phyloP scores from a whole-genome alignment of 768 basidiomycete species.

The Tylopilus plumbeoviolaceoides region DNA sequence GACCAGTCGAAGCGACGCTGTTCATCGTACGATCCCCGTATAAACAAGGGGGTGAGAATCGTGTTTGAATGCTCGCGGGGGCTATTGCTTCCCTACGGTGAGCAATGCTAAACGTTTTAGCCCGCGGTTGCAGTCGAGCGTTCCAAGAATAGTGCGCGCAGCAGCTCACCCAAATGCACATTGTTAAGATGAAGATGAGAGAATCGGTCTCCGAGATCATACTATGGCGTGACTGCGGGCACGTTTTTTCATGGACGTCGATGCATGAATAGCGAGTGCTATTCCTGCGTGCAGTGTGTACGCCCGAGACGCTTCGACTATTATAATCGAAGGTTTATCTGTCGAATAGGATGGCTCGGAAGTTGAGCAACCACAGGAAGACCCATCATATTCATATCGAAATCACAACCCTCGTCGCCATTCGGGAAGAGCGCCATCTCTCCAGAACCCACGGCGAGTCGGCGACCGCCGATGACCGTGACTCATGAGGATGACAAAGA shows the following conservation, averaged over 20 bases:
- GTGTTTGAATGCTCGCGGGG: conserved; percentile 1
- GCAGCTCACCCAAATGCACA: neutral
- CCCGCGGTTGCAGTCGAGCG: neutral
- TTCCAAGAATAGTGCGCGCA: neutral
- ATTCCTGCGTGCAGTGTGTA: neutral
- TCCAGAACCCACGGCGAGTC: neutral
- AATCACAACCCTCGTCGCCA: too few species aligned
- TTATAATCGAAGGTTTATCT: neutral
- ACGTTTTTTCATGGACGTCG: neutral
- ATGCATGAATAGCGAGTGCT: neutral
- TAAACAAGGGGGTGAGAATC: neutral
- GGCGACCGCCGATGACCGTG: conserved; percentile 2
- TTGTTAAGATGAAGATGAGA: neutral
- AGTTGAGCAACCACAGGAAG: too few species aligned
- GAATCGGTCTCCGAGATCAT: neutral
- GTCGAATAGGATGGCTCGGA: neutral
- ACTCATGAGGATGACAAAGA: neutral
- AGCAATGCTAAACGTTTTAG: neutral
- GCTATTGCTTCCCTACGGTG: neutral
- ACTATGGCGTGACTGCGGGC: neutral
- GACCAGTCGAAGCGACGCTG: neutral
- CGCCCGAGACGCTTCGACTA: neutral
- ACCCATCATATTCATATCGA: too few species aligned
- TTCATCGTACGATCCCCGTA: neutral
- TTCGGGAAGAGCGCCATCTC: too few species aligned